Evolutionary conservation across 768 basidiomycete genomes (phyloP).

Genomic region (Kwoniella sp.): DNA sequence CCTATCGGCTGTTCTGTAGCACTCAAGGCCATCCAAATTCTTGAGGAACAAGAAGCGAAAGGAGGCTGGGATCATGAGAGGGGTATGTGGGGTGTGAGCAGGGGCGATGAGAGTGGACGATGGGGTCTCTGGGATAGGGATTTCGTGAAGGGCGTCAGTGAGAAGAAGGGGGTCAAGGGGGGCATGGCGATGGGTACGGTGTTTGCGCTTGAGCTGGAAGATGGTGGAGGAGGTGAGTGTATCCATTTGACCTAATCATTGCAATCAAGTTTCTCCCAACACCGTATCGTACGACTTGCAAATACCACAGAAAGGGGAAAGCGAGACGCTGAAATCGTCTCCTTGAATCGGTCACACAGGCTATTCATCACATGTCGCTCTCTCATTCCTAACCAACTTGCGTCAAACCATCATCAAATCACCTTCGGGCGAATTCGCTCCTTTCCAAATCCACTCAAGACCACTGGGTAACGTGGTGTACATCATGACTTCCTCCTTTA

Average conservation of each 20-base stretch:
- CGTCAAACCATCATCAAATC: constrained; percentile 44
- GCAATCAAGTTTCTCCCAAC: no score
- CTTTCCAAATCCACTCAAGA: constrained; percentile 75
- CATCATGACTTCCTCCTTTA: constrained; percentile 53
- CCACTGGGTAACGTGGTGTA: constrained; percentile 74
- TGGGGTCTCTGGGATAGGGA: constrained; percentile 89
- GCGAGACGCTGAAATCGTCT: constrained; percentile 5
- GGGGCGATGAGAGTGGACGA: constrained; percentile 51
- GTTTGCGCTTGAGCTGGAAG: constrained; percentile 70
- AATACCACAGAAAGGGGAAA: no score
- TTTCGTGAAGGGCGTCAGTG: constrained; percentile 70
- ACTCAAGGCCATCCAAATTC: constrained; percentile 70
- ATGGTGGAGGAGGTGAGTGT: constrained; percentile 56
- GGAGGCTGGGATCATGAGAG: constrained; percentile 65
- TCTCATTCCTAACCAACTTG: constrained; percentile 64
- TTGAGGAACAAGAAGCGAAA: constrained; percentile 61
- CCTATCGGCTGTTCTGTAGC: constrained; percentile 91
- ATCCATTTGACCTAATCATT: no score
- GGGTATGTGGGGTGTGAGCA: constrained; percentile 62
- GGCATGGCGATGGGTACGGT: constrained; percentile 88
- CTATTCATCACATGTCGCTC: constrained; percentile 67
- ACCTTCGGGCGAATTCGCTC: constrained; percentile 57
- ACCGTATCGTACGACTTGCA: background rate
- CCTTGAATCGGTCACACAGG: constrained; percentile 55
- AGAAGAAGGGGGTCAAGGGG: constrained; percentile 64